A percentile compares a stretch with the other conserved stretches of the same genome.
phyloP scores from a whole-genome alignment of 768 basidiomycete species.

The Rhodotorula diobovata region DNA sequence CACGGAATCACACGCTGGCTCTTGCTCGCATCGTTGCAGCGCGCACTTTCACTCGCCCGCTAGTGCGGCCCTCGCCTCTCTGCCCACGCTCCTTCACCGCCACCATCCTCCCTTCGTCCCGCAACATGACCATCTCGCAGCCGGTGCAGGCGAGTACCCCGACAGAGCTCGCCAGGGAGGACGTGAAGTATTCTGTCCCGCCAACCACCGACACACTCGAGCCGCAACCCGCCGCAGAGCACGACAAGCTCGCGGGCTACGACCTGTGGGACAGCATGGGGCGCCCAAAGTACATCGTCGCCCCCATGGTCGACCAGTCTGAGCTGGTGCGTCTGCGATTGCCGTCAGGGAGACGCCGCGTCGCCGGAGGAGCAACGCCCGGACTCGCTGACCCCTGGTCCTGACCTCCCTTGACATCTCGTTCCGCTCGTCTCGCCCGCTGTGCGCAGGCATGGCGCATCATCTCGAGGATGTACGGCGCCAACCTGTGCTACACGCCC shows the following conservation, averaged over 20 bases:
- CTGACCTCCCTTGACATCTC: slow-evolving; percentile 12
- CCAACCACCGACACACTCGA: slow-evolving; percentile 20
- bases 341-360: too few relatives aligned
- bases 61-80: background rate
- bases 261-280: slow-evolving; percentile 53
- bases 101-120: background rate
- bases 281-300: slow-evolving; percentile 82
- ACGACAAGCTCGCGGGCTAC: slow-evolving; percentile 34
- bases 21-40: background rate
- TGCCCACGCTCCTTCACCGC: background rate
- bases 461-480: slow-evolving; percentile 74
- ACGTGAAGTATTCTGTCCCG: background rate
- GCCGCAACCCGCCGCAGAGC: background rate
- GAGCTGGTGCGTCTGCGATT: slow-evolving; percentile 83
- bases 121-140: background rate
- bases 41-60: background rate
- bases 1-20: background rate
- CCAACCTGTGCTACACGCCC: slow-evolving; percentile 87
- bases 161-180: background rate
- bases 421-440: background rate
- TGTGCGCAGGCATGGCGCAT: slow-evolving; percentile 82
- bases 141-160: too few relatives aligned
- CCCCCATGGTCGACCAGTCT: slow-evolving; percentile 98
- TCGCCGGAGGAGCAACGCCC: too few relatives aligned
- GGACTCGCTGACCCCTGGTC: background rate